These are phyloP conservation scores for Penicillium paradoxum DNA, from an alignment of 495 filamentous ascomycete species.

Conservation along the genomic window DNA sequence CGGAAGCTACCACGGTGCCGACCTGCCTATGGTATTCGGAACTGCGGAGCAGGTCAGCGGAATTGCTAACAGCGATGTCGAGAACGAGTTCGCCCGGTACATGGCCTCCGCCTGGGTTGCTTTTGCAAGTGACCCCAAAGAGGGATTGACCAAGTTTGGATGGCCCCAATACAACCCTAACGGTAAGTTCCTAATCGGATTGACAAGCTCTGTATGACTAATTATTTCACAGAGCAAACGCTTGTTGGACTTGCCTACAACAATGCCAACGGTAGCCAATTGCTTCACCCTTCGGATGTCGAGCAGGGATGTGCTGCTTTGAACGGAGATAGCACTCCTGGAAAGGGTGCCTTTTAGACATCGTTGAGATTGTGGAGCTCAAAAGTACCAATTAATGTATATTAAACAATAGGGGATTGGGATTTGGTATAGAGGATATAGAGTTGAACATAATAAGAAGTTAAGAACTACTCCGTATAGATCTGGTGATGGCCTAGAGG, in stretches of 20 bases:
- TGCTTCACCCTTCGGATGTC: not conserved
- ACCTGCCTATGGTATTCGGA: slow-evolving; percentile 49
- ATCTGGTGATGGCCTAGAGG: no score
- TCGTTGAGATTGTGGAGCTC: not conserved
- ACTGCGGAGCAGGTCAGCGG: slow-evolving; percentile 34
- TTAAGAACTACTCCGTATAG: no score
- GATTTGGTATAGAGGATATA: no score
- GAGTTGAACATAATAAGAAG: no score
- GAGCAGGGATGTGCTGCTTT: slow-evolving; percentile 4
- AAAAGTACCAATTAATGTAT: not conserved
- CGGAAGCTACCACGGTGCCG: slow-evolving; percentile 45
- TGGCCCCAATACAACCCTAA: slow-evolving; percentile 35
- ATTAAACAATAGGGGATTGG: no score
- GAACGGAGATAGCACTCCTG: not conserved
- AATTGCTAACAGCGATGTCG: slow-evolving; percentile 18
- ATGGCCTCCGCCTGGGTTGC: slow-evolving; percentile 46
- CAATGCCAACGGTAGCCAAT: not conserved
- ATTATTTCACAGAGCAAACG: not conserved
- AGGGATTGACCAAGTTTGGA: slow-evolving; percentile 36
- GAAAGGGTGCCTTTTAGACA: slow-evolving; percentile 1
- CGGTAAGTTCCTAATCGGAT: slow-evolving; percentile 6
- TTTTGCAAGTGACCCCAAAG: slow-evolving; percentile 45
- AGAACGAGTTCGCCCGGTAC: slow-evolving; percentile 33
- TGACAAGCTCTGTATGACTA: not conserved
- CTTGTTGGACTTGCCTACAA: not conserved